phyloP scores from a whole-genome alignment of 371 early-diverging fungal genomes.

The Syncephalis plumigaleata region DNA sequence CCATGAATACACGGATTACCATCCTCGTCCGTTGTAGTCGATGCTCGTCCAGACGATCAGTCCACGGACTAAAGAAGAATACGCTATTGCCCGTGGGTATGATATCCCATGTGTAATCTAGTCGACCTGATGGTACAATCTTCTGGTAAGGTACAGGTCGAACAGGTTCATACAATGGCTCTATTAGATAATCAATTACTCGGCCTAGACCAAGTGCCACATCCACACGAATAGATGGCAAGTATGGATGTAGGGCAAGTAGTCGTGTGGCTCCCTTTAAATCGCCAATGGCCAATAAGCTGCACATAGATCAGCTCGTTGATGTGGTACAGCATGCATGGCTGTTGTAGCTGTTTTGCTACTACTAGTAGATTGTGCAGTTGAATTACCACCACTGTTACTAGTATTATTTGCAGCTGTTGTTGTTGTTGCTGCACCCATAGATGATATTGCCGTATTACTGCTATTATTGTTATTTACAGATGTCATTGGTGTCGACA shows the following conservation, averaged over 20 bases:
- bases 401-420: neutral
- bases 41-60: neutral
- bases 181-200: too few species aligned
- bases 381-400: neutral
- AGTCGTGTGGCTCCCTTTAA: constrained; percentile 18
- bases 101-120: constrained; percentile 26
- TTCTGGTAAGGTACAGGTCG: constrained; percentile 20
- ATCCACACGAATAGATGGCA: too few species aligned
- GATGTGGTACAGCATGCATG: constrained; percentile 16
- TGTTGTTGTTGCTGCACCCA: neutral
- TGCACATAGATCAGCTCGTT: constrained; percentile 38
- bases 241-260: too few species aligned
- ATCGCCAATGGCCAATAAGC: constrained; percentile 52
- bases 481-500: neutral
- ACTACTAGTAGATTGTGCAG: too few species aligned
- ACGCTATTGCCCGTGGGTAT: constrained; percentile 9
- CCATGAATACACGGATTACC: constrained; percentile 1
- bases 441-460: too few species aligned
- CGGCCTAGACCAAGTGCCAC: too few species aligned
- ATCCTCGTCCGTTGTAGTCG: neutral
- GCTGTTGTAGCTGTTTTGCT: neutral
- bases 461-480: neutral
- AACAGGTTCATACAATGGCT: too few species aligned
- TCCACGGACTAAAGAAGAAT: too few species aligned
- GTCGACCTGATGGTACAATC: constrained; percentile 32